Evolutionary conservation across 75 land plant species (phyloP), one percentile per base, ranked within the genome.

Genomic region (Chamaecyparis obtusa): DNA sequence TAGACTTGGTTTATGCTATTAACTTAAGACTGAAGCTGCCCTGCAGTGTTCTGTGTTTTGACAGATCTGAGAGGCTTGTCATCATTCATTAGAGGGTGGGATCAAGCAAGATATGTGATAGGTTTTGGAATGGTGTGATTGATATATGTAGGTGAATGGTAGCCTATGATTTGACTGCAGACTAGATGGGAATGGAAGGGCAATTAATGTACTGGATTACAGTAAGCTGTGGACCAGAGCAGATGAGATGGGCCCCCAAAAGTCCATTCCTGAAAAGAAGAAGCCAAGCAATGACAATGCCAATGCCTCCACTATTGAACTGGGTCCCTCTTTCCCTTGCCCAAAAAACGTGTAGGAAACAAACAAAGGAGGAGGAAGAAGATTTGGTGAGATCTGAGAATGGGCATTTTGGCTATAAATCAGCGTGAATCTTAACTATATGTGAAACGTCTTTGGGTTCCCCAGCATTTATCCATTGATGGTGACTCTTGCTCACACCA

Each of bases 341-440:
- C 76, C 36, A 74, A 74, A 74, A 74, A 74, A 74, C 76, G 76
- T 74, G 76, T 74, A 74, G 76, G 76, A 74, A 74, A 74, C 76
- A 74, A 74, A 74, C 76, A 74, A 74, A 33, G 76, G 76, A 74
- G 69, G 76, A 33, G 37, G 76, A 74, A 27, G 76, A 74, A 32
- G 76, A 74, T 74, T 74, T 74, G 36, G 36, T 33, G 36, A 74
- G 76, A 74, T 74, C 76, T 74, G 36, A 74, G 36, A 32, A 16
- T 30, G 76, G 0, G 14, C 2, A 33, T 74, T 74, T 74, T 33
- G 32, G 75, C 35, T 71, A 71, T 32, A 19, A 71, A 71, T 71
- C 75, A 35, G 35, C 35, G 35, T 71, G 75, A 71, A 74, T 74
- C 33, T 32, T 33, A 74, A 74, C 33, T 33, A 32, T 32, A 74